These are phyloP conservation scores for Pogostemon cablin DNA, from an alignment of 257 asterid species.

Conservation along the genomic window DNA sequence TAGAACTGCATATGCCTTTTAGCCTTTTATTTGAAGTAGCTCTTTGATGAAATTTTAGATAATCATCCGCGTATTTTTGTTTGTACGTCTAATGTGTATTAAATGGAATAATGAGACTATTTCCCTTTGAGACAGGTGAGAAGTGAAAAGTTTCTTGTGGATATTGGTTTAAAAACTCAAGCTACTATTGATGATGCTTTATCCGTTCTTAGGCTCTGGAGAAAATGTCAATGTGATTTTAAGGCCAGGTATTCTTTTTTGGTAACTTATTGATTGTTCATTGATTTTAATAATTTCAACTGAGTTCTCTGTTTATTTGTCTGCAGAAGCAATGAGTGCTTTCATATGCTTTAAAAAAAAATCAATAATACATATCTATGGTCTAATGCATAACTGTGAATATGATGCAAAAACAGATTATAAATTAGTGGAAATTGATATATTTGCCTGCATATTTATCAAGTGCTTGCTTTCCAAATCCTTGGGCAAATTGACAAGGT, in stretches of 20 bases:
- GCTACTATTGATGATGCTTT: constrained; percentile 66
- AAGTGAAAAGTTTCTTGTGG: constrained; percentile 64
- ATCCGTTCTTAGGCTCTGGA: constrained; percentile 64
- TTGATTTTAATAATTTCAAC: constrained; percentile 21
- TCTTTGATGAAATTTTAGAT: constrained; percentile 6
- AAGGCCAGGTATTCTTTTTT: constrained; percentile 60
- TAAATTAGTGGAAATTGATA: neutral
- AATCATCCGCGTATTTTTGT: too few relatives aligned
- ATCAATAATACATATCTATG: neutral
- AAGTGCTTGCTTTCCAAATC: constrained; percentile 1
- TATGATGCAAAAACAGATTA: constrained; percentile 20
- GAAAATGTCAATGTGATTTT: constrained; percentile 49
- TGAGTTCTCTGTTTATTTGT: constrained; percentile 1
- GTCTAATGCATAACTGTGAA: constrained; percentile 6
- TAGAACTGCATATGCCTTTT: constrained; percentile 10
- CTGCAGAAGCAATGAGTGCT: neutral
- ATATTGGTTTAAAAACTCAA: constrained; percentile 63
- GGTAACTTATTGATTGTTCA: neutral
- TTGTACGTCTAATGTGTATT: neutral
- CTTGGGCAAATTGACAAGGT: constrained; percentile 4
- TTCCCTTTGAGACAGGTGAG: constrained; percentile 57
- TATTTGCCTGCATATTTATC: constrained; percentile 8
- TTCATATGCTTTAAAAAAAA: neutral
- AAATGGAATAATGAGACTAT: constrained; percentile 31
- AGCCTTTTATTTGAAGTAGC: neutral